phyloP scores from a whole-genome alignment of 139 green algal species.

The Desmodesmus armatus region DNA sequence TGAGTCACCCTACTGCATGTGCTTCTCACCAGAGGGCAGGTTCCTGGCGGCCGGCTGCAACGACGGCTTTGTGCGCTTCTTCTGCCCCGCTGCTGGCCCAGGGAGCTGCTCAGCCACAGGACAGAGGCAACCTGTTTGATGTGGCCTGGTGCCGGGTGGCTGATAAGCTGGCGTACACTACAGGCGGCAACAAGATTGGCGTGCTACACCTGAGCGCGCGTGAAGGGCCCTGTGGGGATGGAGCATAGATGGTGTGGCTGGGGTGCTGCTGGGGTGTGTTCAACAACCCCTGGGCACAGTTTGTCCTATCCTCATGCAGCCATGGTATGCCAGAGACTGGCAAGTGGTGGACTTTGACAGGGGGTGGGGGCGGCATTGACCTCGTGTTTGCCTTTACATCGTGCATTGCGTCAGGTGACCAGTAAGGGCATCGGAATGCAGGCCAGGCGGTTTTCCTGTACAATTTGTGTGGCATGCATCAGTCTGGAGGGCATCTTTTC shows the following conservation, averaged over 20 bases:
- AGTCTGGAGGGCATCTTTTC: no score
- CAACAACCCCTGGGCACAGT: background rate
- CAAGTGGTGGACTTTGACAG: no score
- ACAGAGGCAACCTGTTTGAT: constrained; percentile 89
- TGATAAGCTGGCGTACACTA: constrained; percentile 75
- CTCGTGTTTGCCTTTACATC: no score
- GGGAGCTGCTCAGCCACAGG: constrained; percentile 72
- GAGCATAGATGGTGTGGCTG: no score
- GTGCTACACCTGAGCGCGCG: constrained; percentile 74
- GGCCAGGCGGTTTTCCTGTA: no score
- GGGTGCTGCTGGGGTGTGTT: no score
- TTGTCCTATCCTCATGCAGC: background rate
- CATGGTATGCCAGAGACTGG: background rate
- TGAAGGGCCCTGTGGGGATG: background rate
- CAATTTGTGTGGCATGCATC: no score
- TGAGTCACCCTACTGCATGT: constrained; percentile 87
- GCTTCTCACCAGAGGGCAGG: constrained; percentile 85
- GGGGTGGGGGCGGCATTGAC: no score
- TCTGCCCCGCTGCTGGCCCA: constrained; percentile 77
- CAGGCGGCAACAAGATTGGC: constrained; percentile 70
- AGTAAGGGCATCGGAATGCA: no score
- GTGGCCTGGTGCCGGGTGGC: constrained; percentile 81
- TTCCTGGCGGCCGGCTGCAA: constrained; percentile 85
- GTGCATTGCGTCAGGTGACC: no score
- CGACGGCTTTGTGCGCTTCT: constrained; percentile 85